Evolutionary conservation across 345 rosid genomes (phyloP).

Genomic region (Bretschneidera sinensis): DNA sequence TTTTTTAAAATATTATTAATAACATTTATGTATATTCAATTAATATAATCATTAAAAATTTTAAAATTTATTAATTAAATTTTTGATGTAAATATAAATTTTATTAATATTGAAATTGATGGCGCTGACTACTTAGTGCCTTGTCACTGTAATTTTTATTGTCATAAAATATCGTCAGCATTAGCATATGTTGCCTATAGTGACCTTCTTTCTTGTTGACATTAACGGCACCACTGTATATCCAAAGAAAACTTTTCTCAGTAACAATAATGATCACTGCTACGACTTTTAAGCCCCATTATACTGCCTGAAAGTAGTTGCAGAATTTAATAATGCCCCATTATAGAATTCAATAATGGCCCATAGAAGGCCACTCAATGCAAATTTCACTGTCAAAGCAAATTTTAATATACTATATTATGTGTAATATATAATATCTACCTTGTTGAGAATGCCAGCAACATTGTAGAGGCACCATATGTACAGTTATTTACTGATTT

Average conservation of each 20-base stretch:
- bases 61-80: too few species aligned
- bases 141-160: neutral
- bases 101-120: too few species aligned
- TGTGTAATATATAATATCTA: neutral
- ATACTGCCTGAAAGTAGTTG: neutral
- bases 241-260: too few species aligned
- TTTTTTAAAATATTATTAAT: too few species aligned
- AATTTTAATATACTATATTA: slow-evolving; percentile 1
- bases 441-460: slow-evolving; percentile 14
- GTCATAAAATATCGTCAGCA: neutral
- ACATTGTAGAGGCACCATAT: neutral
- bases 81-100: too few species aligned
- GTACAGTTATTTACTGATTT: slow-evolving; percentile 11
- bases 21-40: too few species aligned
- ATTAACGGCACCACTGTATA: too few species aligned
- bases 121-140: neutral
- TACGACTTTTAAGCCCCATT: too few species aligned
- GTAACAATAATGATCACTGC: too few species aligned
- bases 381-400: slow-evolving; percentile 1
- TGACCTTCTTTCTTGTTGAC: too few species aligned
- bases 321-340: too few species aligned
- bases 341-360: slow-evolving; percentile 4
- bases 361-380: slow-evolving; percentile 5
- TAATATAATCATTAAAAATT: too few species aligned
- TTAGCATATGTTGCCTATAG: neutral